A percentile compares a stretch with the other conserved stretches of the same genome.
Conservation (phyloP, 495 filamentous ascomycete genomes). For the Trichocladium antarcticum region DNA sequence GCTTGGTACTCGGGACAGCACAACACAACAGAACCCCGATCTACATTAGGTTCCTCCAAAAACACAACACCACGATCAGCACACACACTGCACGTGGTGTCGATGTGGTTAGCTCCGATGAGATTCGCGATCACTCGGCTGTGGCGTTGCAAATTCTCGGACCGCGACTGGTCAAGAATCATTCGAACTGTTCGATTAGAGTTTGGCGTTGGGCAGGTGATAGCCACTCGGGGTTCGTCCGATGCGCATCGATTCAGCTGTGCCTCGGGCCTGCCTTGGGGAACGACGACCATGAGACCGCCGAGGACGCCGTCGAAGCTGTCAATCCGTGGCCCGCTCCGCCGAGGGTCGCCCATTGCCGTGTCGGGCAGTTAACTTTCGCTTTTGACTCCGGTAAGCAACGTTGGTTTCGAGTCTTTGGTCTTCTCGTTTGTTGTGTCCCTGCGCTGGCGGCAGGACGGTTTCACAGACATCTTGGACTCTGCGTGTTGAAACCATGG, state of each 20-base stretch:
- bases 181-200: slow-evolving; percentile 5
- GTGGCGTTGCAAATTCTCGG: neutral
- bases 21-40: neutral
- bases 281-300: neutral
- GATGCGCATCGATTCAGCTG: slow-evolving; percentile 8
- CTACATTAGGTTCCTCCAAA: neutral
- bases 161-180: neutral
- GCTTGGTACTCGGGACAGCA: neutral
- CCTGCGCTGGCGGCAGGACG: slow-evolving; percentile 10
- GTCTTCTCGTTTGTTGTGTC: slow-evolving; percentile 12
- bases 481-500: slow-evolving; percentile 5
- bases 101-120: slow-evolving; percentile 3
- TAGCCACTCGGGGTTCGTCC: slow-evolving; percentile 3
- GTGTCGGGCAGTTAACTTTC: no score
- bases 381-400: no score
- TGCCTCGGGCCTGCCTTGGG: slow-evolving; percentile 11
- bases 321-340: neutral
- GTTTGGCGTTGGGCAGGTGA: neutral
- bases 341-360: no score
- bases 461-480: neutral
- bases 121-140: neutral
- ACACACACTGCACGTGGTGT: slow-evolving; percentile 4
- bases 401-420: no score
- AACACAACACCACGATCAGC: neutral
- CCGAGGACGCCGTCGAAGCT: neutral